These are phyloP conservation scores for Phtheirospermum japonicum DNA, from an alignment of 257 asterid species.

Conservation along the genomic window DNA sequence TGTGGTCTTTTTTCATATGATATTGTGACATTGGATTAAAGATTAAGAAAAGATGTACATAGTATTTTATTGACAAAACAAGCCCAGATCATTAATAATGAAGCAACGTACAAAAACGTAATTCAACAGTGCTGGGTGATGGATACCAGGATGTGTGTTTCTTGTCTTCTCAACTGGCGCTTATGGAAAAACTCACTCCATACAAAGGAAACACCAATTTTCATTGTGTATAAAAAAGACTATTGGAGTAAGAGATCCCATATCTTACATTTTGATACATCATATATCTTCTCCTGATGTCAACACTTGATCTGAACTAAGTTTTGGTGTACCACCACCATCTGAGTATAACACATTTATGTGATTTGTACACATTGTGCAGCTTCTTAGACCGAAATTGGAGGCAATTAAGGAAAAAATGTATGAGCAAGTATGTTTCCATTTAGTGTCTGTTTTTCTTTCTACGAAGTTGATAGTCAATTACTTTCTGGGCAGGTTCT, in stretches of 20 bases:
- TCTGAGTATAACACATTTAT: constrained; percentile 18
- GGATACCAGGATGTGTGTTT: constrained; percentile 3
- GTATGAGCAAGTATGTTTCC: constrained; percentile 55
- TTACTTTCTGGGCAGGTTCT: constrained; percentile 1
- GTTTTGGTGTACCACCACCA: constrained; percentile 12
- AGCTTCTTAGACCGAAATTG: constrained; percentile 71
- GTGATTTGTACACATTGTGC: constrained; percentile 39
- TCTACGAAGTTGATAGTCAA: constrained; percentile 24
- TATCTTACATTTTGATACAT: constrained; percentile 9
- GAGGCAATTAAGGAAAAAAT: constrained; percentile 79
- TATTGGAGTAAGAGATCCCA: no score
- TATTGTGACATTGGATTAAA: background rate
- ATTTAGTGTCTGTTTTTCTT: constrained; percentile 16
- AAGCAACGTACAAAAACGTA: constrained; percentile 16
- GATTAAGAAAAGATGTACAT: no score
- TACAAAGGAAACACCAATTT: no score
- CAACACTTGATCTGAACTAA: background rate
- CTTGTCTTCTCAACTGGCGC: constrained; percentile 14
- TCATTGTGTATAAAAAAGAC: no score
- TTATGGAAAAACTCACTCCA: background rate
- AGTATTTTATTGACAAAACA: no score
- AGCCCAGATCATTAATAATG: background rate
- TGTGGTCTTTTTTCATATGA: constrained; percentile 9
- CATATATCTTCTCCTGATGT: no score
- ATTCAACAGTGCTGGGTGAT: constrained; percentile 7